These are phyloP conservation scores for Peziza echinospora DNA, from an alignment of 495 filamentous ascomycete species.

Conservation along the genomic window DNA sequence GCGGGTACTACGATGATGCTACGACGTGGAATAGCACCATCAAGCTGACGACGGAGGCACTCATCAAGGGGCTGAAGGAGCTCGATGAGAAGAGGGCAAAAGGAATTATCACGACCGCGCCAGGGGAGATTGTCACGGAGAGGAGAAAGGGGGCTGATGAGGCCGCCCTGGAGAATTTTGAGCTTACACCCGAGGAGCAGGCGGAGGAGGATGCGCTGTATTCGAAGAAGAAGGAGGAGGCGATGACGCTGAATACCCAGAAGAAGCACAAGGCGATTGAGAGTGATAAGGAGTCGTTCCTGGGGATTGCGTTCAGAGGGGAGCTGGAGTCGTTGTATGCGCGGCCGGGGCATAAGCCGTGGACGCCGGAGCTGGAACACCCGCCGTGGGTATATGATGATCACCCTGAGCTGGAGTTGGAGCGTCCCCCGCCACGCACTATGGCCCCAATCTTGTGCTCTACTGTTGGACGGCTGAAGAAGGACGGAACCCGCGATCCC, in stretches of 20 bases:
- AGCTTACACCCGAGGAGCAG: neutral
- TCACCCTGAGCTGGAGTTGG: neutral
- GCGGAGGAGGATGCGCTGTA: neutral
- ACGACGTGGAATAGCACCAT: constrained; percentile 12
- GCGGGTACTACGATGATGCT: neutral
- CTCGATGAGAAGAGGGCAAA: constrained; percentile 17
- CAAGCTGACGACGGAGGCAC: constrained; percentile 11
- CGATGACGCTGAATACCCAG: neutral
- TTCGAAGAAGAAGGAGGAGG: neutral
- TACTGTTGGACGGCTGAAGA: neutral
- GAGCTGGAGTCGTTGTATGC: neutral
- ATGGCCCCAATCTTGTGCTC: neutral
- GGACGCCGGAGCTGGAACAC: neutral
- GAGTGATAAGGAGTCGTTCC: neutral
- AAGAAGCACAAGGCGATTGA: neutral
- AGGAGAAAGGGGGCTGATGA: constrained; percentile 4
- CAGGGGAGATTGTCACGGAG: constrained; percentile 8
- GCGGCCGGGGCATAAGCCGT: neutral
- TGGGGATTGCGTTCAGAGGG: neutral
- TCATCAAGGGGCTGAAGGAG: neutral
- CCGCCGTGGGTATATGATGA: neutral
- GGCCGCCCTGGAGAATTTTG: neutral
- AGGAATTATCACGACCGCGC: constrained; percentile 21
- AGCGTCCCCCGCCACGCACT: neutral
- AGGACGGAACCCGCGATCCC: neutral